phyloP scores from a whole-genome alignment of 768 basidiomycete genomes.

The Panaeolus cyanescens region DNA sequence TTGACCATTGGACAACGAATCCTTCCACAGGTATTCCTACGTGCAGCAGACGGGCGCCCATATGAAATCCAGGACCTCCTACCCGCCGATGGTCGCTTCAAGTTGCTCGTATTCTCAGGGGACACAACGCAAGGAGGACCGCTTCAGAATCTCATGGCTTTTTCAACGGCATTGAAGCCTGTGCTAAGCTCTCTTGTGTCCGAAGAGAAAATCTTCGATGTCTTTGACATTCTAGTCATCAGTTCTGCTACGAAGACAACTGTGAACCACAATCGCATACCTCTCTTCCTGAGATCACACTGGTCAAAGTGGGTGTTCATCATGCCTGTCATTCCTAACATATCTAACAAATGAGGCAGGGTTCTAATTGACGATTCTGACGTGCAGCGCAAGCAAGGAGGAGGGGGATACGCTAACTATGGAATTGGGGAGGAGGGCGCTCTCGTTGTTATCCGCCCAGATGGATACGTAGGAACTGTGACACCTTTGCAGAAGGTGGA shows the following conservation, averaged over 20 bases:
- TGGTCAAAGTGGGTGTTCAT: conserved; percentile 67
- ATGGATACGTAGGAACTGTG: conserved; percentile 65
- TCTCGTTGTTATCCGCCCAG: conserved; percentile 59
- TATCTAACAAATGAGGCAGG: not conserved
- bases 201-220: conserved; percentile 26
- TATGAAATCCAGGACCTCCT: conserved; percentile 56
- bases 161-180: conserved; percentile 34
- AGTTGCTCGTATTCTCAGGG: conserved; percentile 56
- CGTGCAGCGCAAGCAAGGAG: conserved; percentile 43
- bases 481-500: conserved; percentile 46
- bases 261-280: conserved; percentile 48
- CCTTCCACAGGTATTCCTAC: conserved; percentile 48
- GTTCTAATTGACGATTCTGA: conserved; percentile 23
- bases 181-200: conserved; percentile 33
- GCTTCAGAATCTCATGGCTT: conserved; percentile 24
- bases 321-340: not conserved
- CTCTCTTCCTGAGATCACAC: conserved; percentile 47
- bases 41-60: conserved; percentile 51
- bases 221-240: conserved; percentile 48
- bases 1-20: conserved; percentile 55
- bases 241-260: conserved; percentile 36
- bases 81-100: conserved; percentile 54
- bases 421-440: conserved; percentile 51
- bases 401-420: conserved; percentile 57
- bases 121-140: conserved; percentile 34